Evolutionary conservation across 176 grass and related monocot species (phyloP), one percentile per base, ranked within the genome.

Genomic region (Zoysia pacifica): DNA sequence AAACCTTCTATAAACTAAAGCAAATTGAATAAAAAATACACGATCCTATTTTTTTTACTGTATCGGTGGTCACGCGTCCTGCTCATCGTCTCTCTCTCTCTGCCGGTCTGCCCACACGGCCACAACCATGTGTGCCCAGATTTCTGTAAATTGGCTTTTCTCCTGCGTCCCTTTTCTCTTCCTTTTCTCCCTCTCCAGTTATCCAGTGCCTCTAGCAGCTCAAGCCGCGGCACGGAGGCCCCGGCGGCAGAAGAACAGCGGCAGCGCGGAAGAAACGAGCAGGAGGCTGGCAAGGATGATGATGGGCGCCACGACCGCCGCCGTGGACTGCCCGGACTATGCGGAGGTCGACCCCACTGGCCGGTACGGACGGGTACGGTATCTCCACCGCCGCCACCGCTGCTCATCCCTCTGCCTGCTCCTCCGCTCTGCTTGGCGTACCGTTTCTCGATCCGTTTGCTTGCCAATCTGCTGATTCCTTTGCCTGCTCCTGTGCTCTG

Each of bases 281-380:
- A 49, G 53, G 64, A 84, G 11, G 48, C 18, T 65, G 58, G 35
- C 80, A 19, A 93, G 69, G 78, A 90, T 91, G 90, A 92, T 87
- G 88, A 92, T 87, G 88, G 83, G 85, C 18, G 81, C 52, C 74
- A 77, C 37, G 49, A 67, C 63, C 66, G 51, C 73, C 71, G 83
- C 81, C 60, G 70, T 65, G 51, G 88, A 79, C 81, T 85, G 37
- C 59, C 69, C 73, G 72, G 94, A 88, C 72, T 93, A 94, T 73
- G 96, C 90, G 4, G 96, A 99, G 81, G 83, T 95, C 72, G 92
- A 99, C 80, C 96, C 92, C 35, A 91, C 88, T 52, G 96, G 90
- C 14, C 89, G 90, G 90, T 99, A 99, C 85, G 96, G 88, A 81
- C 86, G 96, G 96, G 96, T 99, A 94, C 74, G 87, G 82, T 48